Evolutionary conservation across 345 rosid species (phyloP).

Genomic region (Barbarea vulgaris): DNA sequence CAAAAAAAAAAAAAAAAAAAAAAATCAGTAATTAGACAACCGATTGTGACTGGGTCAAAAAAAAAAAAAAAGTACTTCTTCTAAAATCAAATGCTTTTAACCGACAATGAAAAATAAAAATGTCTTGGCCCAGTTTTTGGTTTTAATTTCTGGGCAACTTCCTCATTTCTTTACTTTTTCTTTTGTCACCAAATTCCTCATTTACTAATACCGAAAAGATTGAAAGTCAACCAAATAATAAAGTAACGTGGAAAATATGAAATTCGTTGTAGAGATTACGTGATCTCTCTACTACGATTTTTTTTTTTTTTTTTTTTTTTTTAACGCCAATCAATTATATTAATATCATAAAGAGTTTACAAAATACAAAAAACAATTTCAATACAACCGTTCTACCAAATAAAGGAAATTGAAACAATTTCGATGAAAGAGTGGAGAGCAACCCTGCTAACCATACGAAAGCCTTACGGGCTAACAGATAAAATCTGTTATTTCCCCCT

Average conservation of each 20-base stretch:
- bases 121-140: neutral
- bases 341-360: too few relatives aligned
- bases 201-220: neutral
- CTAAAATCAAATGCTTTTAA: neutral
- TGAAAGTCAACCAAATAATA: constrained; percentile 27
- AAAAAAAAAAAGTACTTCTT: neutral
- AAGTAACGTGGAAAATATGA: constrained; percentile 29
- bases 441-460: too few relatives aligned
- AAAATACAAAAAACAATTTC: too few relatives aligned
- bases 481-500: too few relatives aligned
- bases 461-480: too few relatives aligned
- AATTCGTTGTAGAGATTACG: constrained; percentile 21
- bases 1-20: neutral
- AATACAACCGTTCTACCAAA: too few relatives aligned
- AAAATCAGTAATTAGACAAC: neutral
- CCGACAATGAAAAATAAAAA: constrained; percentile 8
- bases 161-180: too few relatives aligned
- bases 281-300: constrained; percentile 18
- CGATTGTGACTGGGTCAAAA: neutral
- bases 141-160: neutral
- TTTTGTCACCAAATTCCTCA: neutral
- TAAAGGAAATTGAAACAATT: too few relatives aligned
- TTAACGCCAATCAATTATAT: too few relatives aligned
- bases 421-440: too few relatives aligned
- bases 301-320: too few relatives aligned